These are phyloP conservation scores for Wallemia mellicola DNA, from an alignment of 1,284 basidiomycete species.

Conservation along the genomic window DNA sequence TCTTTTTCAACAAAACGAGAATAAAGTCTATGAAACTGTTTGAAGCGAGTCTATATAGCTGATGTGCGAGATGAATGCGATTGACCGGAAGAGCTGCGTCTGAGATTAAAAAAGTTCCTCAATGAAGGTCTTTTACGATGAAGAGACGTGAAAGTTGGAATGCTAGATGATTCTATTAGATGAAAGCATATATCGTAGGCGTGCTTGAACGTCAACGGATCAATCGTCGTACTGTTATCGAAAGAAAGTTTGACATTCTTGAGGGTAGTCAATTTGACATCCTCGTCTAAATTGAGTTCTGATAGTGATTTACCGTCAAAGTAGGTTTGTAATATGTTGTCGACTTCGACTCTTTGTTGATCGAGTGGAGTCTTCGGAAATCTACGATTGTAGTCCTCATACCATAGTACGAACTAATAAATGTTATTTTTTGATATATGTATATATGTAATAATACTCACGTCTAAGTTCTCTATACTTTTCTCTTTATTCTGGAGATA, in stretches of 20 bases:
- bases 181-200: background rate
- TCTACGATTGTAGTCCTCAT: background rate
- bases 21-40: no score
- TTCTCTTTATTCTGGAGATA: background rate
- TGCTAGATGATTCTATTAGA: background rate
- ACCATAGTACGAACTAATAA: background rate
- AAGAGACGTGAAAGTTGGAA: background rate
- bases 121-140: no score
- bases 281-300: background rate
- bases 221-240: background rate
- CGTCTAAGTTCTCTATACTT: background rate
- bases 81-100: no score
- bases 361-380: background rate
- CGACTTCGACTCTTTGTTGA: background rate
- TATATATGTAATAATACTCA: background rate
- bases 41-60: no score
- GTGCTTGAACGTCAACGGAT: background rate
- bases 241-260: background rate
- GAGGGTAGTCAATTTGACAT: background rate
- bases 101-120: no score
- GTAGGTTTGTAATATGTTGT: background rate
- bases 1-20: no score
- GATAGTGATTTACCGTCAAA: background rate
- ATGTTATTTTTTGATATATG: background rate
- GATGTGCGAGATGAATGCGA: no score